Evolutionary conservation across 805 yeast genomes (phyloP).

Genomic region (Cyberlindnera nakhonratchasimensis): DNA sequence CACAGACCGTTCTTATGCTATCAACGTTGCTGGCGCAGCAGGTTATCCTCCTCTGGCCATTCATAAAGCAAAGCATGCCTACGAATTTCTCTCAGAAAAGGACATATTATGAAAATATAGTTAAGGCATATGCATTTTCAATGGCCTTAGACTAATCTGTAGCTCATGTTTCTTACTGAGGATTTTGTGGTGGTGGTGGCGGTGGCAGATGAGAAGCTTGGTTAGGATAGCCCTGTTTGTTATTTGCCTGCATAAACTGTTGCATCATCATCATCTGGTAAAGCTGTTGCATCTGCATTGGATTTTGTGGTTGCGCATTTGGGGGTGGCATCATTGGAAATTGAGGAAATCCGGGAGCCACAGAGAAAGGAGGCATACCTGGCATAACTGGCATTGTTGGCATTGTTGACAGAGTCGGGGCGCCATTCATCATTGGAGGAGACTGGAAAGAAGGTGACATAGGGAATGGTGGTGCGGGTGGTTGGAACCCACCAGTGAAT

Average conservation of each 20-base stretch:
- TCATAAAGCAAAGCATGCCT: slow-evolving; percentile 12
- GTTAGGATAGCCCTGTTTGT: not conserved
- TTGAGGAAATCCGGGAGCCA: slow-evolving; percentile 6
- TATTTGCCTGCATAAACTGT: slow-evolving; percentile 7
- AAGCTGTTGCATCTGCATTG: slow-evolving; percentile 29
- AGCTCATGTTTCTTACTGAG: not conserved
- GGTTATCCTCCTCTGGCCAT: slow-evolving; percentile 60
- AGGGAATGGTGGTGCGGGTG: slow-evolving; percentile 13
- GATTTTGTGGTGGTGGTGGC: slow-evolving; percentile 4
- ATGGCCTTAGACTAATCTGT: not conserved
- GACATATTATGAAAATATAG: slow-evolving; percentile 6
- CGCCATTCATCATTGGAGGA: slow-evolving; percentile 13
- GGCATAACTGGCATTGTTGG: slow-evolving; percentile 4
- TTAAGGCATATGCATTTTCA: slow-evolving; percentile 1
- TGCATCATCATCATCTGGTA: slow-evolving; percentile 30
- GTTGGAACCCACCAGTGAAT: not conserved
- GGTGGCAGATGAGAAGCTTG: not conserved
- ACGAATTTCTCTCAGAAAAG: slow-evolving; percentile 6
- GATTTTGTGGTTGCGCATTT: slow-evolving; percentile 13
- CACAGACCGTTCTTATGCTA: slow-evolving; percentile 92
- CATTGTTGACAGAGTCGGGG: slow-evolving; percentile 4
- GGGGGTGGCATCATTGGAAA: slow-evolving; percentile 1
- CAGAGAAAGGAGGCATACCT: slow-evolving; percentile 8
- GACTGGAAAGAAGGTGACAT: slow-evolving; percentile 7
- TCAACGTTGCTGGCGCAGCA: slow-evolving; percentile 93